Conservation (phyloP, 352 stramenopile species). For the Pythium plurisporium region DNA sequence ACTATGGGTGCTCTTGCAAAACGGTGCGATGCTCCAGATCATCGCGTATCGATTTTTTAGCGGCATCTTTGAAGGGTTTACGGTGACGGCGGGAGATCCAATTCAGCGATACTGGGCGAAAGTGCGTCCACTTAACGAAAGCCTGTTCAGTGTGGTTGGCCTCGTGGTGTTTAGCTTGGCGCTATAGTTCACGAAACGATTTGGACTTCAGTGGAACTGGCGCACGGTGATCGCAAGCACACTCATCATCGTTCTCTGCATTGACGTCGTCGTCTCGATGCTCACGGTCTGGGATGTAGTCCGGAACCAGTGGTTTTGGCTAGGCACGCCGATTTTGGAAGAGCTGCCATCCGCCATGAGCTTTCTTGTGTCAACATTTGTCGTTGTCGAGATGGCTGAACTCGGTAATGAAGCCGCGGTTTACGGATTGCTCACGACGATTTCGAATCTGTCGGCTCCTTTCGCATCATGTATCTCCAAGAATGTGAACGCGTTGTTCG, state of each 20-base stretch:
- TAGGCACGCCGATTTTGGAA: conserved; percentile 31
- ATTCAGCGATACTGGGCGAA: conserved; percentile 35
- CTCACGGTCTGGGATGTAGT: conserved; percentile 39
- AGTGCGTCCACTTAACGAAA: conserved; percentile 36
- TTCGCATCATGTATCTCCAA: conserved; percentile 34
- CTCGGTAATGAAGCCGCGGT: conserved; percentile 36
- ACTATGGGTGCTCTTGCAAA: conserved; percentile 28
- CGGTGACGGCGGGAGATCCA: conserved; percentile 23
- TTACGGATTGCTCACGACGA: conserved; percentile 35
- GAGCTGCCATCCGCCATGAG: conserved; percentile 28
- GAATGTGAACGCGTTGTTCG: conserved; percentile 34
- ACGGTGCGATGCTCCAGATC: conserved; percentile 36
- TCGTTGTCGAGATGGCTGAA: conserved; percentile 42
- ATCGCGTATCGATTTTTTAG: conserved; percentile 42
- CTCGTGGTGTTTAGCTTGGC: conserved; percentile 26
- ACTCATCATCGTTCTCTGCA: conserved; percentile 21
- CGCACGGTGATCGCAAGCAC: conserved; percentile 24
- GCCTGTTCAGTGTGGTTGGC: conserved; percentile 26
- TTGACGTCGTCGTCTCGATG: conserved; percentile 24
- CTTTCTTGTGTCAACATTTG: conserved; percentile 37
- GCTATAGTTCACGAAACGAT: conserved; percentile 25
- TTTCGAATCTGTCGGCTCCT: conserved; percentile 30
- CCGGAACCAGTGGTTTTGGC: conserved; percentile 40
- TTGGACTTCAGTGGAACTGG: conserved; percentile 41
- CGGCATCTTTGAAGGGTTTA: conserved; percentile 33